Conservation (phyloP, 768 basidiomycete species). For the Rhizopogon sp. region DNA sequence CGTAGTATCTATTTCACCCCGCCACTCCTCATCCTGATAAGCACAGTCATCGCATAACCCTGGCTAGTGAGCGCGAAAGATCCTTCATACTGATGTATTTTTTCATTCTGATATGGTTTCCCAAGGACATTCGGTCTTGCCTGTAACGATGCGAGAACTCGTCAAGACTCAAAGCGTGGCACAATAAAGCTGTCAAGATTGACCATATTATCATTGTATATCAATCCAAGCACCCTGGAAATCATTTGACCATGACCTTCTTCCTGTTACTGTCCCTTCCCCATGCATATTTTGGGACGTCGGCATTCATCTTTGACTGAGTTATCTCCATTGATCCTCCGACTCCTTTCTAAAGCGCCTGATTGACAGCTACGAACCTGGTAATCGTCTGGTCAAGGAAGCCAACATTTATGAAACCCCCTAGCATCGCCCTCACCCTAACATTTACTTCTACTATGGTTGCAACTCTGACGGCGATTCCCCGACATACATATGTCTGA, state of each 20-base stretch:
- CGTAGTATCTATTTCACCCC: too few relatives aligned
- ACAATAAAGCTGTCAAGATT: too few relatives aligned
- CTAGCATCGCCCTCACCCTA: constrained; percentile 12
- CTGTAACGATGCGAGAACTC: background rate
- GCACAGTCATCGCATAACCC: too few relatives aligned
- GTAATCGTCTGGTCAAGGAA: background rate
- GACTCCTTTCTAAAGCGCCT: background rate
- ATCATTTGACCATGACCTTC: background rate
- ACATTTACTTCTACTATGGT: constrained; percentile 16
- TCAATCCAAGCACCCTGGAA: background rate
- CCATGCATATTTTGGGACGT: background rate
- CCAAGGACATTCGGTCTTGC: too few relatives aligned
- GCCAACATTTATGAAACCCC: constrained; percentile 1
- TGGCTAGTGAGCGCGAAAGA: too few relatives aligned
- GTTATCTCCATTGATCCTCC: background rate
- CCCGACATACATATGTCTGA: constrained; percentile 12
- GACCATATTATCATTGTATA: background rate
- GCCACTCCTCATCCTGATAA: too few relatives aligned
- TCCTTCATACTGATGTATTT: too few relatives aligned
- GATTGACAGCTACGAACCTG: too few relatives aligned
- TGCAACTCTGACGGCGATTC: constrained; percentile 12
- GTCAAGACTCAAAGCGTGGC: background rate
- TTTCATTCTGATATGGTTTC: too few relatives aligned
- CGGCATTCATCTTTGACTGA: background rate
- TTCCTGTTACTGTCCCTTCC: background rate